Percentiles rank a stretch among this genome's conserved stretches.
phyloP scores from a whole-genome alignment of 2,329 filamentous ascomycete genomes.

The Xylariaceae sp. region DNA sequence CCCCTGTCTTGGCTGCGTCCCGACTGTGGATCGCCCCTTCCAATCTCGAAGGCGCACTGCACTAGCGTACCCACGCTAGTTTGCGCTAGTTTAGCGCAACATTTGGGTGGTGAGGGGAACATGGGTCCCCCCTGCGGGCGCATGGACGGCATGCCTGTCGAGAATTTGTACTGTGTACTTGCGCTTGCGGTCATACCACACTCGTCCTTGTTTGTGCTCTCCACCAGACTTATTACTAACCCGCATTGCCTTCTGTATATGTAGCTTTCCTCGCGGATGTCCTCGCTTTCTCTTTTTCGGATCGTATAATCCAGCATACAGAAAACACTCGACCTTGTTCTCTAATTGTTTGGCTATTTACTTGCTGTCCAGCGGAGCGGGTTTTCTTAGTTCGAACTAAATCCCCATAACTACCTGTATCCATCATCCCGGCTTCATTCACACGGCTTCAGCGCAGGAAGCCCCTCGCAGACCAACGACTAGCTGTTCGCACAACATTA shows the following conservation, averaged over 20 bases:
- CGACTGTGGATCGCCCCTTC: slow-evolving; percentile 14
- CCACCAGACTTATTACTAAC: not conserved
- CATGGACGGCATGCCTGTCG: slow-evolving; percentile 14
- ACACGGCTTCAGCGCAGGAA: not conserved
- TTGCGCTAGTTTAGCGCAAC: not conserved
- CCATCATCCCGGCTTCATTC: not conserved
- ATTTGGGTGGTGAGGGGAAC: not conserved
- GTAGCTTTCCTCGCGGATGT: slow-evolving; percentile 17
- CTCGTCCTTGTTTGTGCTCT: not conserved
- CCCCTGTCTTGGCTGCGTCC: slow-evolving; percentile 3
- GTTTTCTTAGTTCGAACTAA: not conserved
- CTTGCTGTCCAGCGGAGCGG: not conserved
- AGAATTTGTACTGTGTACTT: slow-evolving; percentile 14
- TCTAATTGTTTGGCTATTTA: not conserved
- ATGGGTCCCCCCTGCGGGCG: not conserved
- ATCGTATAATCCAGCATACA: not conserved
- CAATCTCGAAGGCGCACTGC: slow-evolving; percentile 11
- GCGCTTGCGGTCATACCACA: not conserved
- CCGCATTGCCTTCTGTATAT: slow-evolving; percentile 5
- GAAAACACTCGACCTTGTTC: not conserved
- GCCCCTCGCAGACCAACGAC: not conserved
- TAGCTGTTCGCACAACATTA: not conserved
- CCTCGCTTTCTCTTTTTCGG: not conserved
- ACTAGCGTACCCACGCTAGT: not conserved
- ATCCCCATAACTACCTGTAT: not conserved